These are phyloP conservation scores for Coniochaeta sp. DNA, from an alignment of 2,329 filamentous ascomycete species.

Conservation along the genomic window DNA sequence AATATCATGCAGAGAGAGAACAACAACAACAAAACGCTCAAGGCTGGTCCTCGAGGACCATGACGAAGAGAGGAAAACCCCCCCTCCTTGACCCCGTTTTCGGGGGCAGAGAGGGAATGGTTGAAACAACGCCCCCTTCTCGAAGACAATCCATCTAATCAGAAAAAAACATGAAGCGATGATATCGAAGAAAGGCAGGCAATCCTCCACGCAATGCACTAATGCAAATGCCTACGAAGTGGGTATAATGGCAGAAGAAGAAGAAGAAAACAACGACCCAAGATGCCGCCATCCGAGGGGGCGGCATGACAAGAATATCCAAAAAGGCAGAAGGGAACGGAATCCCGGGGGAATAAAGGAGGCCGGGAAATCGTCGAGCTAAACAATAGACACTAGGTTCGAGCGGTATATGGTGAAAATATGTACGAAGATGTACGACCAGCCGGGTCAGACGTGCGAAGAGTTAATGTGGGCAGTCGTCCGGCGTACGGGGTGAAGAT, in stretches of 20 bases:
- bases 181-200: neutral
- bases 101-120: neutral
- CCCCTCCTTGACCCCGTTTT: neutral
- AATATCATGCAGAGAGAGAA: neutral
- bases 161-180: neutral
- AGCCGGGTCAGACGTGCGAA: neutral
- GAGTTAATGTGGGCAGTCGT: neutral
- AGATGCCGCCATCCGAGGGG: neutral
- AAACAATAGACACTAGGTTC: conserved; percentile 1
- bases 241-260: neutral
- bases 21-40: neutral
- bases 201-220: neutral
- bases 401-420: neutral
- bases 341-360: neutral
- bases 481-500: neutral
- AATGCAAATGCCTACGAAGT: neutral
- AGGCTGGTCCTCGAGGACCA: neutral
- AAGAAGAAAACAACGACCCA: neutral
- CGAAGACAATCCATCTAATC: neutral
- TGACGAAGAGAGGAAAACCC: neutral
- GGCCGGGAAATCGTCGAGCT: neutral
- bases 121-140: neutral
- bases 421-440: neutral
- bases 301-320: neutral
- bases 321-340: neutral